Evolutionary conservation across 2,329 filamentous ascomycete species (phyloP).

Genomic region (Xenoacremonium recifei): DNA sequence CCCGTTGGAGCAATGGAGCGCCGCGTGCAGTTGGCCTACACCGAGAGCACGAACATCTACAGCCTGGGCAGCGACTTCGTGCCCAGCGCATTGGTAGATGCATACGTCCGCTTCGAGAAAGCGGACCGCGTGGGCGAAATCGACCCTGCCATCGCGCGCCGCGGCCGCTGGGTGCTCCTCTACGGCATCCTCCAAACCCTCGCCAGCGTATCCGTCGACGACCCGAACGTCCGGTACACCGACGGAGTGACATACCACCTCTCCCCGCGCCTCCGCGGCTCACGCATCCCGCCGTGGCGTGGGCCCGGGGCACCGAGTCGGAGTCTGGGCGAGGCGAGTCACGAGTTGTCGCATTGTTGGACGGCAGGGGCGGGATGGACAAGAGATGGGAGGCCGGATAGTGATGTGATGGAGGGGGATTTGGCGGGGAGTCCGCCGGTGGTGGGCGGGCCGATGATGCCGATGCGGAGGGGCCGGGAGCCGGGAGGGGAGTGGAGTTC

Average conservation of each 20-base stretch:
- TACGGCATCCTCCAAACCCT: constrained; percentile 61
- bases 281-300: constrained; percentile 52
- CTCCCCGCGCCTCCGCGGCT: constrained; percentile 45
- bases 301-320: constrained; percentile 13
- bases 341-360: constrained; percentile 56
- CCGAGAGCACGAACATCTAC: constrained; percentile 59
- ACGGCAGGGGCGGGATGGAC: constrained; percentile 31
- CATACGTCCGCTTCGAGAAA: constrained; percentile 57
- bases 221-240: constrained; percentile 50
- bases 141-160: constrained; percentile 54
- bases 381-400: constrained; percentile 30
- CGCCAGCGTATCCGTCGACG: constrained; percentile 57
- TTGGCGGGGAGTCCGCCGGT: constrained; percentile 8
- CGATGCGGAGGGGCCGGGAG: constrained; percentile 4
- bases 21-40: constrained; percentile 55
- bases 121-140: constrained; percentile 47
- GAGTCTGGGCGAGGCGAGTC: constrained; percentile 37
- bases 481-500: not conserved
- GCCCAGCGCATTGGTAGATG: constrained; percentile 54
- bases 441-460: constrained; percentile 1
- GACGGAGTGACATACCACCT: constrained; percentile 57
- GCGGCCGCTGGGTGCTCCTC: constrained; percentile 60
- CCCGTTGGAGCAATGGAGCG: constrained; percentile 38
- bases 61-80: constrained; percentile 48
- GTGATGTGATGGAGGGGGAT: constrained; percentile 8